Evolutionary conservation across 129 eudicot genomes (phyloP).

Genomic region (Lonicera japonica): DNA sequence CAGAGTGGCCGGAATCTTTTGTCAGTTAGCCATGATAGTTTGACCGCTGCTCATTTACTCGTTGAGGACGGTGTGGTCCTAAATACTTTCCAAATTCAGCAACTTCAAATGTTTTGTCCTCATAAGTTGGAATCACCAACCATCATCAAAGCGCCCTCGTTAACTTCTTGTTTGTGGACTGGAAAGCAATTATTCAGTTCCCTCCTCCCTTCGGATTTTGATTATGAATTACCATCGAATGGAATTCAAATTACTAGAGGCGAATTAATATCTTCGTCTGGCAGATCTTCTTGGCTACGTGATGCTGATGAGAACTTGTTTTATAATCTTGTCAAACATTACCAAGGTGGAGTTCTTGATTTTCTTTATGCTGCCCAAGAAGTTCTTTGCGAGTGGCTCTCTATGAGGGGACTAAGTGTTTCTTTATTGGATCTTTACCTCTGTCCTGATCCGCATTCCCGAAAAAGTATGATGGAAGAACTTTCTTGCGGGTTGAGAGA

Average conservation of each 20-base stretch:
- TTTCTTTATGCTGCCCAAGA: conserved; percentile 59
- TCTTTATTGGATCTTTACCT: conserved; percentile 73
- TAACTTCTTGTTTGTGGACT: conserved; percentile 55
- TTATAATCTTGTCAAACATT: conserved; percentile 37
- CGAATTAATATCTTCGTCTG: conserved; percentile 43
- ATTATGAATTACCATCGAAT: conserved; percentile 20
- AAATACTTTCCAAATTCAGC: conserved; percentile 50
- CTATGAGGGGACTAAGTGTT: conserved; percentile 80
- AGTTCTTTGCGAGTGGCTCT: conserved; percentile 81
- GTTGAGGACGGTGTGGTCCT: conserved; percentile 57
- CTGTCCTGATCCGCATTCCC: conserved; percentile 38
- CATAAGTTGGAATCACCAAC: conserved; percentile 39
- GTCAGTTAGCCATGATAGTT: conserved; percentile 73
- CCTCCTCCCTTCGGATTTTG: conserved; percentile 54
- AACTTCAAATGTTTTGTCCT: conserved; percentile 76
- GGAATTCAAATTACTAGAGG: conserved; percentile 51
- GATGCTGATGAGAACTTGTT: conserved; percentile 52
- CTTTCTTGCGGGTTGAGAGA: conserved; percentile 60
- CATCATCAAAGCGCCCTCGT: conserved; percentile 25
- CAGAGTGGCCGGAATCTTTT: conserved; percentile 72
- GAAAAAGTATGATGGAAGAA: conserved; percentile 55
- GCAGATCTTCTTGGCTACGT: conserved; percentile 66
- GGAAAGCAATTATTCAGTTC: conserved; percentile 77
- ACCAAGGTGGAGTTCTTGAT: conserved; percentile 38
- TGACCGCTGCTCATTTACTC: conserved; percentile 76